Evolutionary conservation across 176 grass and related monocot genomes (phyloP).

Genomic region (Panicum miliaceum): DNA sequence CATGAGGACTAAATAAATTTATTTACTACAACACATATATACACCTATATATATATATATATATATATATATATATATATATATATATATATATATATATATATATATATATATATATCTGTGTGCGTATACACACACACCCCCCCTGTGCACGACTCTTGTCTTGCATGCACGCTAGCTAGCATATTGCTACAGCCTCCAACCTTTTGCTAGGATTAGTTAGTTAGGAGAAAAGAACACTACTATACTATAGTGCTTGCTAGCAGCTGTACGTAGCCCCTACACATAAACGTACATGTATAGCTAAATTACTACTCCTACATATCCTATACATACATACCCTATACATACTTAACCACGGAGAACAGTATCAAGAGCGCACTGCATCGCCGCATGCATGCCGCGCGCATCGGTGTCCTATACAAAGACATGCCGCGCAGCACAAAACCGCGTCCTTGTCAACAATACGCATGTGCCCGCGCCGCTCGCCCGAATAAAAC

Average conservation of each 20-base stretch:
- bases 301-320: too few relatives aligned
- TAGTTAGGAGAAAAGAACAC: background rate
- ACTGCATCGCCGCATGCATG: background rate
- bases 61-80: too few relatives aligned
- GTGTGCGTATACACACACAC: too few relatives aligned
- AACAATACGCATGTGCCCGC: slow-evolving; percentile 44
- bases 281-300: background rate
- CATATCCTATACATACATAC: background rate
- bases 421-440: slow-evolving; percentile 5
- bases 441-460: too few relatives aligned
- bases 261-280: background rate
- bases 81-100: too few relatives aligned
- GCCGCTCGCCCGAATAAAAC: slow-evolving; percentile 41
- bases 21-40: too few relatives aligned
- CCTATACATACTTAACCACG: background rate
- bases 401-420: slow-evolving; percentile 10
- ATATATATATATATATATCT: too few relatives aligned
- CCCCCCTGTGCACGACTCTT: slow-evolving; percentile 5
- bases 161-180: background rate
- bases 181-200: background rate
- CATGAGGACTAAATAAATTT: too few relatives aligned
- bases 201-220: slow-evolving; percentile 16
- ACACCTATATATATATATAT: too few relatives aligned
- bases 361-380: background rate
- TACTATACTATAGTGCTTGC: background rate